phyloP scores from a whole-genome alignment of 208 protist species.

The Novymonas esmeraldas region DNA sequence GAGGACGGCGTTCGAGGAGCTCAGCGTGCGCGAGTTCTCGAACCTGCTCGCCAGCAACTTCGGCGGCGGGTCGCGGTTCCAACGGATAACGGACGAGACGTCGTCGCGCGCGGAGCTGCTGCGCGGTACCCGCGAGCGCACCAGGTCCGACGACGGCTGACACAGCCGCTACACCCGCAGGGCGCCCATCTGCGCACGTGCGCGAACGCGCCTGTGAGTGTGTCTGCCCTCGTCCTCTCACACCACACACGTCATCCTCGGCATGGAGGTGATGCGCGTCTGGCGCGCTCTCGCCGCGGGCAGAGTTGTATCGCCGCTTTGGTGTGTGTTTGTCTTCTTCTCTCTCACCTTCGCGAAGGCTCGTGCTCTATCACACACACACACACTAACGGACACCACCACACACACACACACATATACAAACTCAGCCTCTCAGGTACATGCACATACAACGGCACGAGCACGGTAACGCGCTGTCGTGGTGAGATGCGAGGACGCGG shows the following conservation, averaged over 20 bases:
- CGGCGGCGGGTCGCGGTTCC: conserved; percentile 80
- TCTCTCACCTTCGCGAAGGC: background rate
- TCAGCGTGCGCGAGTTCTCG: conserved; percentile 65
- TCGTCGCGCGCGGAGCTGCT: conserved; percentile 44
- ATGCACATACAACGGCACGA: too few species aligned
- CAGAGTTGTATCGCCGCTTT: too few species aligned
- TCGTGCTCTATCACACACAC: background rate
- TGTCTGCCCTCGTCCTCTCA: too few species aligned
- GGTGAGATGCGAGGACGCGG: too few species aligned
- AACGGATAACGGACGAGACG: conserved; percentile 77
- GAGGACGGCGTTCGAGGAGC: conserved; percentile 41
- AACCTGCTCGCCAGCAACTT: conserved; percentile 70
- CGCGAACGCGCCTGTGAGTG: background rate
- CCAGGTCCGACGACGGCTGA: too few species aligned
- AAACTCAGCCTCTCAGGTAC: background rate
- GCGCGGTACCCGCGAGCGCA: conserved; percentile 39
- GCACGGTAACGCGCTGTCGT: too few species aligned
- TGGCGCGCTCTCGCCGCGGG: background rate
- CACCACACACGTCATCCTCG: too few species aligned
- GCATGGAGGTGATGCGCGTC: background rate
- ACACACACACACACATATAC: background rate
- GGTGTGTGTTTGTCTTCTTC: background rate
- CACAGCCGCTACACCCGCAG: too few species aligned
- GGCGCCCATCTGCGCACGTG: too few species aligned
- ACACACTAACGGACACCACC: background rate